Base-by-base conservation (phyloP, 371 early-diverging fungal genomes). In the Circinella minor region DNA sequence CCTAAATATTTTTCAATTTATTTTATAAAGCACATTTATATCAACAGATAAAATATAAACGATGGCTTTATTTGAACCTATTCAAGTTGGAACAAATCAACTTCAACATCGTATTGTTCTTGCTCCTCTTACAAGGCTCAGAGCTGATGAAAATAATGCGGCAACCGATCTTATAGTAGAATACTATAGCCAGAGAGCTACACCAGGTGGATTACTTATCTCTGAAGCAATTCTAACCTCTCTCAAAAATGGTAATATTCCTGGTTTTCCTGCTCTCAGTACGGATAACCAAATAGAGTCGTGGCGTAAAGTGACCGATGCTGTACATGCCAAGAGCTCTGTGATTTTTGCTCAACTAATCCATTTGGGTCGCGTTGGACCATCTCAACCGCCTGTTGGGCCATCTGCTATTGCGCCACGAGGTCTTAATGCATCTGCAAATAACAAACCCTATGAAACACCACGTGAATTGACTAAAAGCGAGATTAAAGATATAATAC, bases 401-500 rank as follows among this genome's bases (percentile, higher is more conserved):
- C 68, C 74, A 7, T 74, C 74, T 11, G 63, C 67, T 7, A 66
- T 74, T 38, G 8, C 51, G 8, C 14, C 51, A 8, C 51, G 51
- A 13, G 51, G 43, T 1, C 14, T 51, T 51, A 51, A 51, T 15
- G 51, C 15, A 15, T 51, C 15, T 51, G 8, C n/a, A 5, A 51
- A 17, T 17, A 51, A 51, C 15, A 8, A 14, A n/a, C 51, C 43
- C 11, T 43, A 13, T 51, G 84, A 81, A 7, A 68, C 62, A 10
- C 95, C 95, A 37, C 81, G 78, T 38, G 93, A 88, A 48, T 69
- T 10, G 84, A 77, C 85, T 0, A 61, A 80, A 3, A 84, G 82
- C n/a, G 88, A 94, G 51, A 95, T 97, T 61, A 70, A 78, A 11
- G 68, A 75, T 4, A 66, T 90, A 14, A 79, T 86, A n/a, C 48